These are phyloP conservation scores for Aspergillus nanangensis DNA, from an alignment of 495 filamentous ascomycete genomes.

Conservation along the genomic window DNA sequence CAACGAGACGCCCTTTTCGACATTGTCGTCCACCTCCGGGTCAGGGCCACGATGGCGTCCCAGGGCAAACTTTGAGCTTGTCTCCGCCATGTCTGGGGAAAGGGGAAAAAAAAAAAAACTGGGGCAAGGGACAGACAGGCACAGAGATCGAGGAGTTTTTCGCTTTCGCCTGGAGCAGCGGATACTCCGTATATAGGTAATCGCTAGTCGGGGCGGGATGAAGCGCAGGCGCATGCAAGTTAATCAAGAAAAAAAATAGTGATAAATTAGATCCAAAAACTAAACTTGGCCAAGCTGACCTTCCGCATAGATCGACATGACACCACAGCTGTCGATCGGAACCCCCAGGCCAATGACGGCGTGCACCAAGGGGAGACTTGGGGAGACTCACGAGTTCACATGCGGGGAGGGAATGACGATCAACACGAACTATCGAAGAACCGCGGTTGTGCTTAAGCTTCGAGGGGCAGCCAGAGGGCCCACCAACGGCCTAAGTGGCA, in stretches of 20 bases:
- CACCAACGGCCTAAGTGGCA: background rate
- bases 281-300: no score
- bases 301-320: slow-evolving; percentile 6
- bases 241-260: no score
- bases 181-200: no score
- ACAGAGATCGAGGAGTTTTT: background rate
- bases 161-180: background rate
- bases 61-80: slow-evolving; percentile 28
- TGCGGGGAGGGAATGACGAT: slow-evolving; percentile 12
- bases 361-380: no score
- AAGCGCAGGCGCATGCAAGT: no score
- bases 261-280: no score
- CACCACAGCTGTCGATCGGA: slow-evolving; percentile 8
- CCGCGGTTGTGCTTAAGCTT: slow-evolving; percentile 16
- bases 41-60: slow-evolving; percentile 36
- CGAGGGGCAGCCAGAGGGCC: background rate
- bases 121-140: background rate
- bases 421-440: slow-evolving; percentile 10
- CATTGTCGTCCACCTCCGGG: slow-evolving; percentile 19
- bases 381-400: slow-evolving; percentile 10
- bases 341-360: slow-evolving; percentile 3
- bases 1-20: slow-evolving; percentile 27
- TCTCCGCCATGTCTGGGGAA: slow-evolving; percentile 21
- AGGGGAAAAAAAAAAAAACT: no score
- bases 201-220: no score